Percentiles rank a stretch among this genome's conserved stretches.
phyloP scores from a whole-genome alignment of 2,329 filamentous ascomycete species.

The Metarhizium anisopliae region DNA sequence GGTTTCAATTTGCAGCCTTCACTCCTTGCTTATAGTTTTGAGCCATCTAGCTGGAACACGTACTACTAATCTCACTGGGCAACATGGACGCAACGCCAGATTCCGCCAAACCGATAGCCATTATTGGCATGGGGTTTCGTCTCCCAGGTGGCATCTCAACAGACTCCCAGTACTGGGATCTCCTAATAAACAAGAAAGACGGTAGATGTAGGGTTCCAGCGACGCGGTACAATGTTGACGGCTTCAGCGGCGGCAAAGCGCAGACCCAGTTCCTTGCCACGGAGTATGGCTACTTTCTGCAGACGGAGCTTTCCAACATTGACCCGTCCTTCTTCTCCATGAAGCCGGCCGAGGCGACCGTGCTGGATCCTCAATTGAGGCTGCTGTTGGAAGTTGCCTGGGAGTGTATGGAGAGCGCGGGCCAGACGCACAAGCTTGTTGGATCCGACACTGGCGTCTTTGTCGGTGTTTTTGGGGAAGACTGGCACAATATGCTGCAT shows the following conservation, averaged over 20 bases:
- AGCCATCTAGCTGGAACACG: too few species aligned
- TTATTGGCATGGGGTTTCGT: conserved; percentile 21
- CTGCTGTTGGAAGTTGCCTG: conserved; percentile 19
- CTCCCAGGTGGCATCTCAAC: conserved; percentile 20
- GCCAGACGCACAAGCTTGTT: not conserved
- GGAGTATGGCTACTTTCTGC: conserved; percentile 18
- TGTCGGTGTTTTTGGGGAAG: conserved; percentile 5
- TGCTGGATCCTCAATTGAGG: conserved; percentile 21
- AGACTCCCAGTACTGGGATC: conserved; percentile 18
- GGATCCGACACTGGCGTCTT: conserved; percentile 3
- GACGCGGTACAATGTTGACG: conserved; percentile 17
- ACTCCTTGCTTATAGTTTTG: too few species aligned
- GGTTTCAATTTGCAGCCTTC: too few species aligned
- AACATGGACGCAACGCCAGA: not conserved
- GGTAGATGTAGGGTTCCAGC: conserved; percentile 16
- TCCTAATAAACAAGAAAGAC: conserved; percentile 18
- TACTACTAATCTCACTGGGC: too few species aligned
- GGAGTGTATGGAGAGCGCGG: conserved; percentile 14
- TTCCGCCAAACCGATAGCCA: conserved; percentile 17
- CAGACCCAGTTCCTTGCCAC: conserved; percentile 6
- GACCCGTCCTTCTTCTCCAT: conserved; percentile 22
- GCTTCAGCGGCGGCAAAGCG: conserved; percentile 11
- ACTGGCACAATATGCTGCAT: conserved; percentile 4
- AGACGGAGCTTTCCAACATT: conserved; percentile 17
- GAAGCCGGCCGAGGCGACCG: conserved; percentile 15